Evolutionary conservation across 75 land plant genomes (phyloP).

Genomic region (Selaginella moellendorffii): DNA sequence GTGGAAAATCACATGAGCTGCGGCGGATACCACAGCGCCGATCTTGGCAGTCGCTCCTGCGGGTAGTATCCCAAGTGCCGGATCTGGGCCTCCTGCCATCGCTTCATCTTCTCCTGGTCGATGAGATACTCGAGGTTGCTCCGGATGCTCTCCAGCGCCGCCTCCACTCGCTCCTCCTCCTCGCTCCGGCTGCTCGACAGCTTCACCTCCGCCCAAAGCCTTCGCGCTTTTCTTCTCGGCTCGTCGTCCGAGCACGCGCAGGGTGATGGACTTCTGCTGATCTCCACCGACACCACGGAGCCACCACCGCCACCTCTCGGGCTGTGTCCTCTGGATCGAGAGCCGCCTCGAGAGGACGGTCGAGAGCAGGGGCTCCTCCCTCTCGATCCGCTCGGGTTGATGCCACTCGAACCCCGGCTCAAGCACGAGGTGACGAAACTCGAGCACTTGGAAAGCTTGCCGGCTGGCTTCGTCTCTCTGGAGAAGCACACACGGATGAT

Average conservation of each 20-base stretch:
- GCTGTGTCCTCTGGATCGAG: background rate
- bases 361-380: background rate
- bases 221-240: background rate
- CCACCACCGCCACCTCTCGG: no score
- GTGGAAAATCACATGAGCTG: no score
- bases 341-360: background rate
- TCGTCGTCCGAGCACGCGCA: background rate
- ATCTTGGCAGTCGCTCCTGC: background rate
- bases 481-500: background rate
- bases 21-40: background rate
- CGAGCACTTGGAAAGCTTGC: background rate
- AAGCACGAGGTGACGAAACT: background rate
- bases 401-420: background rate
- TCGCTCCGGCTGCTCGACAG: background rate
- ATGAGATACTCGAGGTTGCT: background rate
- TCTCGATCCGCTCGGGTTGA: background rate
- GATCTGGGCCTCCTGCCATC: background rate
- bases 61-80: background rate
- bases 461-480: conserved; percentile 2
- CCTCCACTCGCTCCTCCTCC: background rate
- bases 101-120: background rate
- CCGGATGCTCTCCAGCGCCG: background rate
- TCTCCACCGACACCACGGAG: background rate
- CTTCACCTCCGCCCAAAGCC: background rate
- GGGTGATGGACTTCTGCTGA: background rate